Evolutionary conservation across 1,284 basidiomycete genomes (phyloP), one percentile per base, ranked within the genome.

Genomic region (Ganoderma leucocontextum): DNA sequence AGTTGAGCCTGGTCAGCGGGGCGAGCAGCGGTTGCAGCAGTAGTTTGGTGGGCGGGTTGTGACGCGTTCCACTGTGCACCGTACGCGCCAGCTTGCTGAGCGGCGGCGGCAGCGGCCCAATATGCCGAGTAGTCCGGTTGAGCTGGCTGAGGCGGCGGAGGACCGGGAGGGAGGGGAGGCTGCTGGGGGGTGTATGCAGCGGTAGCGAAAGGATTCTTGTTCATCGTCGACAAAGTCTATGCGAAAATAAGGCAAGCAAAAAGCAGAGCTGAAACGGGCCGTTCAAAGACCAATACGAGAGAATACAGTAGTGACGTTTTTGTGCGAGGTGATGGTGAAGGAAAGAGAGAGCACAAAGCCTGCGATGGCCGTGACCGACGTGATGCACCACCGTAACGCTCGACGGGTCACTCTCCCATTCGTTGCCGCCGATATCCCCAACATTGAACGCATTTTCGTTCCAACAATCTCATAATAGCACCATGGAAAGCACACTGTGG

Each of bases 201-300:
- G 62, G 88, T 86, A 35, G 91, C 84, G 74, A 93, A 93, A 0
- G 91, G 92, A 78, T 93, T 93, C 82, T 93, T 93, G 82, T 93
- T 90, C 92, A 93, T 91, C 47, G 69, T 69, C 58, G 64, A 53
- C 35, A 47, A 55, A 63, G 62, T 68, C 57, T 66, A 66, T n/a
- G 52, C 44, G 60, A 67, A n/a, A 57, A 41, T 4, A 36, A n/a
- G 22, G 12, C 49, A n/a, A 22, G 19, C 9, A 22, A n/a, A 22
- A 22, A 58, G 17, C 35, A 35, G 36, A 17, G 58, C 2, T 42
- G n/a, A 25, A 36, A 60, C 22, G 19, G 36, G 36, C 22, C 38
- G 36, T 55, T 35, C 53, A 61, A 59, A 55, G 61, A 52, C 41
- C 58, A 75, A 67, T 73, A 73, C 47, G 67, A 72, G 69, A 59